Evolutionary conservation across 2,329 filamentous ascomycete species (phyloP).

Genomic region (Fusarium nematophilum): DNA sequence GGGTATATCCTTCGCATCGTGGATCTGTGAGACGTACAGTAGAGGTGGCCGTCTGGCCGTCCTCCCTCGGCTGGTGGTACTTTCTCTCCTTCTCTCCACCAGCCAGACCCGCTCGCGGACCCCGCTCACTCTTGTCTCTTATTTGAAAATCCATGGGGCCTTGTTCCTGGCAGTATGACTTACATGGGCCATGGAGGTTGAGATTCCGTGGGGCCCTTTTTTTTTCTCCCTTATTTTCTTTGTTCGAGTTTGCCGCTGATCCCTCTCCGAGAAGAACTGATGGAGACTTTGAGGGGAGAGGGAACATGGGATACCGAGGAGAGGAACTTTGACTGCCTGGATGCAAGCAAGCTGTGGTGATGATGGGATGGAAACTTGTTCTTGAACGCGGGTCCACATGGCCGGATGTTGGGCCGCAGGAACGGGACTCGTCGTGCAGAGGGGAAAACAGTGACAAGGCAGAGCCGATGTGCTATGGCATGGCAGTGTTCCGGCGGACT

Average conservation of each 20-base stretch:
- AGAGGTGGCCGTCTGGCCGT: slow-evolving; percentile 16
- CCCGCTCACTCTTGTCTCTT: slow-evolving; percentile 14
- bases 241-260: slow-evolving; percentile 1
- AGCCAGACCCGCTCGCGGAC: slow-evolving; percentile 19
- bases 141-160: slow-evolving; percentile 25
- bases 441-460: slow-evolving; percentile 12
- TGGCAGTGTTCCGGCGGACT: not conserved
- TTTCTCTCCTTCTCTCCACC: slow-evolving; percentile 2
- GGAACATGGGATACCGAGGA: not conserved
- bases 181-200: slow-evolving; percentile 16
- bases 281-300: not conserved
- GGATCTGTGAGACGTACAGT: slow-evolving; percentile 38
- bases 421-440: slow-evolving; percentile 21
- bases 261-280: not conserved
- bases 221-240: slow-evolving; percentile 4
- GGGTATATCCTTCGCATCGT: slow-evolving; percentile 37
- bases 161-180: slow-evolving; percentile 37
- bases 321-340: not conserved
- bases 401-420: slow-evolving; percentile 39
- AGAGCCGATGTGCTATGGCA: slow-evolving; percentile 12
- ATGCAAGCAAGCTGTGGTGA: not conserved
- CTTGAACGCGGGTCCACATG: slow-evolving; percentile 28
- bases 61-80: not conserved
- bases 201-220: slow-evolving; percentile 2
- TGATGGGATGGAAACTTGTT: slow-evolving; percentile 29